Percentiles rank a stretch among this genome's conserved stretches.
phyloP scores from a whole-genome alignment of 148 eudicot species.

The Rhododendron kiyosumense region DNA sequence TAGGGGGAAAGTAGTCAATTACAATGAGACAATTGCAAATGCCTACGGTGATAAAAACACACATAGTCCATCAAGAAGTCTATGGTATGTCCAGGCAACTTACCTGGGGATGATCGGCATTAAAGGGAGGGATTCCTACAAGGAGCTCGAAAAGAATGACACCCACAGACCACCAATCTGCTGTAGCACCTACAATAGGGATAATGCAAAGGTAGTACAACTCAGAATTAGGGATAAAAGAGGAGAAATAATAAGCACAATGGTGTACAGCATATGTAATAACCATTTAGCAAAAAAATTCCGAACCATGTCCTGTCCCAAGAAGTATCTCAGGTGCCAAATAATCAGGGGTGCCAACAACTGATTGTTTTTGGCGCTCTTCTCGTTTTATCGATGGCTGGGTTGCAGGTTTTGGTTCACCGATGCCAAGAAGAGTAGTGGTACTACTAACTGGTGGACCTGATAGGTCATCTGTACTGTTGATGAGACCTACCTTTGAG shows the following conservation, averaged over 20 bases:
- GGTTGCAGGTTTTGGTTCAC: slow-evolving; percentile 33
- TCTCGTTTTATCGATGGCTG: slow-evolving; percentile 36
- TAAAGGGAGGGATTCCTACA: slow-evolving; percentile 96
- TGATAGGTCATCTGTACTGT: slow-evolving; percentile 90
- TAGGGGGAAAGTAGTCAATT: background rate
- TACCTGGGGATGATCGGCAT: slow-evolving; percentile 95
- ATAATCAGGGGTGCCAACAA: slow-evolving; percentile 99
- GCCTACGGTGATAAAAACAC: background rate
- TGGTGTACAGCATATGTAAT: background rate
- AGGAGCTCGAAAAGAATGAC: slow-evolving; percentile 94
- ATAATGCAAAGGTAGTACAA: slow-evolving; percentile 15
- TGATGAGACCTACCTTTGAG: slow-evolving; percentile 93
- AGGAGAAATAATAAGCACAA: background rate
- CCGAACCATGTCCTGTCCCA: slow-evolving; percentile 95
- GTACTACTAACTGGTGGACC: slow-evolving; percentile 69
- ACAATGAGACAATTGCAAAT: background rate
- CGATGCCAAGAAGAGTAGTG: slow-evolving; percentile 45
- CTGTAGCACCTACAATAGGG: slow-evolving; percentile 65
- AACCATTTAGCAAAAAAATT: slow-evolving; percentile 7
- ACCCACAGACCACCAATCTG: slow-evolving; percentile 99
- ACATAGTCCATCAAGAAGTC: background rate
- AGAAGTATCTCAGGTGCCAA: slow-evolving; percentile 99
- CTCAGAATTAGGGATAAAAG: background rate
- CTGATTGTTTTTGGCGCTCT: slow-evolving; percentile 65
- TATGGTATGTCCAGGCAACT: slow-evolving; percentile 8